Percentiles rank a stretch among this genome's conserved stretches.
phyloP scores from a whole-genome alignment of 306 rosid species.

The Bauhinia variegata region DNA sequence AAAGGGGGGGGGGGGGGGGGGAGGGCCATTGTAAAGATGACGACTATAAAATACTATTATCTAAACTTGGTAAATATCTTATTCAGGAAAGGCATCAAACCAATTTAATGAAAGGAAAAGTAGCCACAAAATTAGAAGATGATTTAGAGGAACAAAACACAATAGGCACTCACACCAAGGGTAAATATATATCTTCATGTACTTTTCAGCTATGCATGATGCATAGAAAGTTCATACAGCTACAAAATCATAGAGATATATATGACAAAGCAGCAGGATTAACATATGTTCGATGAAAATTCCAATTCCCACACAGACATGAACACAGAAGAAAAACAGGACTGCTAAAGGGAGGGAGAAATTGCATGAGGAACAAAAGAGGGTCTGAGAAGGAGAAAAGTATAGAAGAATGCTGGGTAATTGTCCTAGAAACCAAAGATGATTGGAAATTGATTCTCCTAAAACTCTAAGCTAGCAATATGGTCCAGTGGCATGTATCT shows the following conservation, averaged over 20 bases:
- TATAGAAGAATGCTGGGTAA: neutral
- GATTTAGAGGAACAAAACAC: neutral
- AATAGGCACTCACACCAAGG: neutral
- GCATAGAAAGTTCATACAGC: neutral
- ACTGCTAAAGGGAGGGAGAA: neutral
- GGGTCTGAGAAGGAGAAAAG: neutral
- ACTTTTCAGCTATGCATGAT: neutral
- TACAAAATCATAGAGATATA: neutral
- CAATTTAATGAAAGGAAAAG: slow-evolving; percentile 4
- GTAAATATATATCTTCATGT: neutral
- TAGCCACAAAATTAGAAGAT: neutral
- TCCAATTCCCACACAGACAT: neutral
- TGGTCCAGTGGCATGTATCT: neutral
- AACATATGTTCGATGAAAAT: neutral
- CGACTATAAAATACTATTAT: slow-evolving; percentile 25
- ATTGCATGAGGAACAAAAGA: neutral
- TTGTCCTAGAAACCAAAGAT: neutral
- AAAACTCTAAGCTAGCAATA: neutral
- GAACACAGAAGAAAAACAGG: neutral
- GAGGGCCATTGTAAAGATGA: slow-evolving; percentile 1
- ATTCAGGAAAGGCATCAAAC: slow-evolving; percentile 18
- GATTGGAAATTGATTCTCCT: neutral
- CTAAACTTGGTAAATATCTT: slow-evolving; percentile 22
- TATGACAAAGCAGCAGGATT: neutral
- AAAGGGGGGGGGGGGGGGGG: too few relatives aligned